Percentiles rank a stretch among this genome's conserved stretches.
Evolutionary conservation across 345 rosid genomes (phyloP).

Genomic region (Sapria himalayana): DNA sequence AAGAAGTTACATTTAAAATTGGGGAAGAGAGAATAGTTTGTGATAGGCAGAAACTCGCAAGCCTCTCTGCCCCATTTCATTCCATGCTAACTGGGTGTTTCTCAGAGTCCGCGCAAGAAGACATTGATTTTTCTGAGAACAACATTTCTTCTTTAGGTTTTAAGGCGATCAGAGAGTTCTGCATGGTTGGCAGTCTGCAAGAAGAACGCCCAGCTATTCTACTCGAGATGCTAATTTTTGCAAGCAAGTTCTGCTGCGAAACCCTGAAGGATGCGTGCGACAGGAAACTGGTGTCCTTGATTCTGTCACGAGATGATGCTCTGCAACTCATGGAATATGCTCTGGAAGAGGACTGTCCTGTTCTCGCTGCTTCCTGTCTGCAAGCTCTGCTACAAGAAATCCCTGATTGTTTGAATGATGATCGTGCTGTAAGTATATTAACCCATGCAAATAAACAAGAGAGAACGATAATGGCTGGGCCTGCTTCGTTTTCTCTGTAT

Average conservation of each 20-base stretch:
- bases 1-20: constrained; percentile 41
- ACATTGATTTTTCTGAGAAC: constrained; percentile 78
- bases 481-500: constrained; percentile 59
- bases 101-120: constrained; percentile 57
- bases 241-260: constrained; percentile 92
- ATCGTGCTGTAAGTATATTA: constrained; percentile 45
- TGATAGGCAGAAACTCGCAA: constrained; percentile 55
- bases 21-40: constrained; percentile 62
- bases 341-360: constrained; percentile 50
- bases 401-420: constrained; percentile 62
- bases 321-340: constrained; percentile 86
- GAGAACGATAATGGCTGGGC: constrained; percentile 53
- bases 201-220: constrained; percentile 38
- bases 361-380: constrained; percentile 76
- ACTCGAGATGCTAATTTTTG: constrained; percentile 65
- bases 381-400: constrained; percentile 56
- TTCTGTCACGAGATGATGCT: constrained; percentile 54
- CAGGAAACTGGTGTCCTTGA: constrained; percentile 57
- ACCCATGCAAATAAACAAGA: constrained; percentile 28
- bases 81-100: constrained; percentile 87
- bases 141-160: constrained; percentile 50
- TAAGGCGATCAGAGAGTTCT: constrained; percentile 47
- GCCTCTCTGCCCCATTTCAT: constrained; percentile 70
- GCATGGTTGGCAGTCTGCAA: constrained; percentile 31
- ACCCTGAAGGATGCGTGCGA: constrained; percentile 70